Evolutionary conservation across 1,284 basidiomycete genomes (phyloP), one percentile per base, ranked within the genome.

Genomic region (Malassezia vespertilionis): DNA sequence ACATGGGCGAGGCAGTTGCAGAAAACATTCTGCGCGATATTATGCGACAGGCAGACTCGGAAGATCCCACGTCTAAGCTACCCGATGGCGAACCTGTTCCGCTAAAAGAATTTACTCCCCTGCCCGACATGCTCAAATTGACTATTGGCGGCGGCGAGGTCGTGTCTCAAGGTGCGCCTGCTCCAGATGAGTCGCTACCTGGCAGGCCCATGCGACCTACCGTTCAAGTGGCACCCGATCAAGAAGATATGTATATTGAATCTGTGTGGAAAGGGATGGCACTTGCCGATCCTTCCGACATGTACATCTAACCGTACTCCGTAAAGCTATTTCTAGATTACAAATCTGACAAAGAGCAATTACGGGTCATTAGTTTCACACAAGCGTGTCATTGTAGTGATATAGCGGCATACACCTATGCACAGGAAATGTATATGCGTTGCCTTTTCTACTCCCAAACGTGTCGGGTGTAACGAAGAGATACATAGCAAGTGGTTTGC

Each of bases 181-280:
- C 57, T 40, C 31, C 53, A 4, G 47, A 52, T 14, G 50, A 51
- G 20, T 52, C 53, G 5, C 32, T 31, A 12, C 42, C 42, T n/a
- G 40, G 20, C 21, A 33, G 36, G 22, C 27, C 41, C 8, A 10
- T 21, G 34, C 38, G 35, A 9, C 38, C 34, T 11, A 41, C 21
- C 12, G 38, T 69, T 24, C 54, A 46, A 4, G 52, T 61, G 43
- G 56, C 63, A 41, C 54, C 61, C 26, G 65, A 68, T 39, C 56
- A 60, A 2, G 32, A 57, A 9, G 67, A 70, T 45, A 50, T 70
- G 24, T 60, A 56, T 15, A 59, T 69, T 10, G 59, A 63, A 31
- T 53, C 54, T 14, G 63, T 68, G 3, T 70, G 67, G 67, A 44
- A 44, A 28, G 58, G 53, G 26, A 69, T 69, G 65, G 65, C 62